These are phyloP conservation scores for Kockovaella imperatae DNA, from an alignment of 768 basidiomycete species.

Conservation along the genomic window DNA sequence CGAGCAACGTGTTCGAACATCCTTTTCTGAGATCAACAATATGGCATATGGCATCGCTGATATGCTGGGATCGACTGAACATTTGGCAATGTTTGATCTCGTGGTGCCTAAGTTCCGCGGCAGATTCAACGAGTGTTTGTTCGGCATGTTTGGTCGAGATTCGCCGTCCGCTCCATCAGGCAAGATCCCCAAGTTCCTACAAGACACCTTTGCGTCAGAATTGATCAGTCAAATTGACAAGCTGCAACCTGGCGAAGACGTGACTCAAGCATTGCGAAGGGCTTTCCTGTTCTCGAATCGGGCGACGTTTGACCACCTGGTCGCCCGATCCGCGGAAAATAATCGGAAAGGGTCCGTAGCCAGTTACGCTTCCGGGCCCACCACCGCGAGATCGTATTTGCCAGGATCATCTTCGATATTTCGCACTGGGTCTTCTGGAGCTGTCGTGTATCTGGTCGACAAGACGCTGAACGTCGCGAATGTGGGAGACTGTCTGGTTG, in stretches of 20 bases:
- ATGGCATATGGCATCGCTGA: slow-evolving; percentile 98
- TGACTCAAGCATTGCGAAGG: slow-evolving; percentile 71
- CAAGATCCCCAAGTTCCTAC: slow-evolving; percentile 69
- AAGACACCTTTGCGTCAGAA: slow-evolving; percentile 64
- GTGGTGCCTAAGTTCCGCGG: slow-evolving; percentile 79
- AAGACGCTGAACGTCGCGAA: slow-evolving; percentile 83
- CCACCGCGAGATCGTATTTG: slow-evolving; percentile 21
- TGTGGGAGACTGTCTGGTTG: slow-evolving; percentile 77
- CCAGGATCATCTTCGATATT: slow-evolving; percentile 46
- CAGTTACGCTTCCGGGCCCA: slow-evolving; percentile 47
- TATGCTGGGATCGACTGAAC: slow-evolving; percentile 66
- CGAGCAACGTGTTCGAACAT: slow-evolving; percentile 84
- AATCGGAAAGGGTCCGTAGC: slow-evolving; percentile 66
- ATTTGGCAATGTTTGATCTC: slow-evolving; percentile 82
- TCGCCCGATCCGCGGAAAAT: slow-evolving; percentile 19
- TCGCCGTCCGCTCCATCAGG: slow-evolving; percentile 49
- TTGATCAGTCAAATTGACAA: slow-evolving; percentile 57
- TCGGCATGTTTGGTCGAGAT: slow-evolving; percentile 89
- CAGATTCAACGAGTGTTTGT: slow-evolving; percentile 70
- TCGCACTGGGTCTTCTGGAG: slow-evolving; percentile 69
- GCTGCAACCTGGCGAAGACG: slow-evolving; percentile 52
- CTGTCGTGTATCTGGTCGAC: slow-evolving; percentile 74
- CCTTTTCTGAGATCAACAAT: slow-evolving; percentile 73
- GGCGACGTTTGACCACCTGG: slow-evolving; percentile 58
- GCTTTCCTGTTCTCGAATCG: slow-evolving; percentile 84